Base-by-base conservation (phyloP, 2,329 filamentous ascomycete genomes). In the Cytospora piceicola region DNA sequence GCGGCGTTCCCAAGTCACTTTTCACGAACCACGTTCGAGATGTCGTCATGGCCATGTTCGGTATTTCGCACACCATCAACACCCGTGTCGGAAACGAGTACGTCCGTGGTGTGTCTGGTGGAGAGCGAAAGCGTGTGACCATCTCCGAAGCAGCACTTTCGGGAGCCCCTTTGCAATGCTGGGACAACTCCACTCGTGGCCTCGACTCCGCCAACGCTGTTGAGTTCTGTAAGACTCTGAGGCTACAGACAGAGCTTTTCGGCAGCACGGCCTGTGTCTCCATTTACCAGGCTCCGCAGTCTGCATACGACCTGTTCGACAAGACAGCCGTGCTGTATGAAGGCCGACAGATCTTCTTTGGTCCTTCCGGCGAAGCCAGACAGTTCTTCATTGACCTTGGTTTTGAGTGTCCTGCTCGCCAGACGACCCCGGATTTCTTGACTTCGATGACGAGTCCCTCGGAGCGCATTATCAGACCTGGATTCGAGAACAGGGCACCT, bases 11-110 rank as follows among this genome's bases (percentile, higher is more conserved):
- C 69, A 79, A 79, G 68, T 75, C 80, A 60, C 78, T 80, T 11
- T 90, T 86, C 68, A 83, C 88, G 34, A 80, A 83, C 70, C 88
- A 91, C 69, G 78, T 90, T 69, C 84, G 88, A 36, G 89, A 92
- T 74, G 88, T 92, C 53, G 84, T 89, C 68, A 91, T 92, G 89
- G 89, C 89, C 71, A 87, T 90, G 77, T 92, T 90, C 69, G 90
- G 90, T 68, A 90, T 92, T 69, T 83, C 84, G 17, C 90, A 93
- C 77, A 92, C 90, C 0, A 75, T 88, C 73, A 88, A 92, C 78
- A 92, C 90, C 3, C 82, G 84, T 20, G 89, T 93, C 27, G 90
- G 90, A 58, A 91, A 92, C 76, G 90, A 92, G 76, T 92, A 87
- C 73, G 80, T 92, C 34, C 88, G 90, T 65, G 90, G 90, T 75